Conservation (phyloP, 2,329 filamentous ascomycete genomes). For the Pseudogymnoascus sp. region DNA sequence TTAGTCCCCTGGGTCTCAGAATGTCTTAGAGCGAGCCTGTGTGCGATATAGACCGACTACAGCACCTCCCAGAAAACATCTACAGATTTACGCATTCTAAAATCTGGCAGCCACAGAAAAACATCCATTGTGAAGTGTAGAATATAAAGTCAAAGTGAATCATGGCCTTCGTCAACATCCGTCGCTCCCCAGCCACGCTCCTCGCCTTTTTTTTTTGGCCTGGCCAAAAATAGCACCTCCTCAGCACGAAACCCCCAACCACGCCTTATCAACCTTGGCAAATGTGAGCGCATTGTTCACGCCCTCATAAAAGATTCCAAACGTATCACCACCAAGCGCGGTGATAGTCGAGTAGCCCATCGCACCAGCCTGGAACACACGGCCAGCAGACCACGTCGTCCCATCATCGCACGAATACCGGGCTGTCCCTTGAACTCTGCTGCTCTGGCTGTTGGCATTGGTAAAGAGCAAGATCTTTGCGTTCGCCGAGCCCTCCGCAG, state of each 20-base stretch:
- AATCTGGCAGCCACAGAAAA: background rate
- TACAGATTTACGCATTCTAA: background rate
- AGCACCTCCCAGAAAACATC: background rate
- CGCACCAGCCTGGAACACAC: background rate
- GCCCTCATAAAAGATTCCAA: conserved; percentile 6
- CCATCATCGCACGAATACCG: conserved; percentile 6
- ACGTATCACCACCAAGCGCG: background rate
- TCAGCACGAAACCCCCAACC: background rate
- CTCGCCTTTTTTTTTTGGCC: background rate
- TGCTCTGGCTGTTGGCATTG: background rate
- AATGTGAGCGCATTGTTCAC: background rate
- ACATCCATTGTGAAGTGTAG: background rate
- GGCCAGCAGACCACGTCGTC: background rate
- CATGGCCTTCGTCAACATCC: background rate
- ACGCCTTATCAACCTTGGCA: background rate
- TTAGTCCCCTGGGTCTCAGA: background rate
- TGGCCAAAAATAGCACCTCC: background rate
- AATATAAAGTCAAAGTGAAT: background rate
- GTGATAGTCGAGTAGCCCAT: background rate
- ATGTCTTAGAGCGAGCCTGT: background rate
- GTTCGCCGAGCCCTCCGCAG: background rate
- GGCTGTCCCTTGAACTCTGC: background rate
- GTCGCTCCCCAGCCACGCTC: background rate
- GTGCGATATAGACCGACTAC: background rate
- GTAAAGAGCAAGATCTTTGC: conserved; percentile 6